Base-by-base conservation (phyloP, 2,329 filamentous ascomycete genomes). In the Rutstroemia sp. region DNA sequence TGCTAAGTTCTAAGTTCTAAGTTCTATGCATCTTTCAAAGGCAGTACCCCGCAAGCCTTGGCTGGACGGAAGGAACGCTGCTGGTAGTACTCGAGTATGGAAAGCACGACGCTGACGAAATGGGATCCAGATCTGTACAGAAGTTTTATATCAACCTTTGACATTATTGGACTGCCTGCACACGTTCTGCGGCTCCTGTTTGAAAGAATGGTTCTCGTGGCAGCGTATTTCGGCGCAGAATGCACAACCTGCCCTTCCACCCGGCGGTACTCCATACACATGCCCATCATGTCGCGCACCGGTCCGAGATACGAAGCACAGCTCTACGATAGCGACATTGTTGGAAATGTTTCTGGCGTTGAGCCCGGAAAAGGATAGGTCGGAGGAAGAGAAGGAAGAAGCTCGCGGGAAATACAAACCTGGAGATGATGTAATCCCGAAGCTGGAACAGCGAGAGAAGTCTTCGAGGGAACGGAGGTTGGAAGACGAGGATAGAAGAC, bases 161-260 rank as follows among this genome's bases (percentile, higher is more conserved):
- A 95, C 91, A 27, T 83, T 95, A 50, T 88, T 96, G 71, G 89
- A 96, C 76, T 96, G 91, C 70, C 82, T 96, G 46, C 91, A 96
- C 73, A 96, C 92, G 47, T 99, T 95, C 73, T 99, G 94, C 76
- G 94, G 92, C 61, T 88, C 89, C 40, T 99, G 94, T 69, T 73
- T 97, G 58, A 96, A 95, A 72, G 90, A 95, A 75, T 99, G 94
- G 94, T 99, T 97, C 70, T 76, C 78, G 61, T 94, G 84, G 72
- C 90, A 96, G 71, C 60, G 65, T 16, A 61, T 58, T 21, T 61
- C 63, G 9, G 56, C 59, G 48, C 65, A 62, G 50, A 66, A 63
- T 51, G 58, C 62, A 23, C 60, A 61, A 46, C 62, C 59, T 30
- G 58, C 66, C 16, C 53, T 64, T 14, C 57, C 63, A n/a, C 38